Evolutionary conservation across 2,329 filamentous ascomycete species (phyloP).

Genomic region (Mycosphaerella sp.): DNA sequence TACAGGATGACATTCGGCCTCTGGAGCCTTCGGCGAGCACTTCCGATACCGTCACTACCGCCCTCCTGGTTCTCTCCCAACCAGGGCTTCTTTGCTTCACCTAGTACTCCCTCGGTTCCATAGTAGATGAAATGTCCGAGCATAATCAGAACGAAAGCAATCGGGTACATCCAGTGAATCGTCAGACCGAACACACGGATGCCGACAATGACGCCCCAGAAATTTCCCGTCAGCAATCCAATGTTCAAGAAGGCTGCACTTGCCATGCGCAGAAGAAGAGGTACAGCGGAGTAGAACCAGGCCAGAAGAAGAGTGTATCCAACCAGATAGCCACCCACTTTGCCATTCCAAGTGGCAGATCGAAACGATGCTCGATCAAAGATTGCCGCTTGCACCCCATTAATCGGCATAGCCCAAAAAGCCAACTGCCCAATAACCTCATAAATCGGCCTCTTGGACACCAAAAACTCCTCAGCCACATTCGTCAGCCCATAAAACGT

Average conservation of each 20-base stretch:
- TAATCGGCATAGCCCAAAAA: constrained; percentile 83
- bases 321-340: constrained; percentile 70
- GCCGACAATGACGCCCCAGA: constrained; percentile 94
- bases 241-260: constrained; percentile 96
- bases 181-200: constrained; percentile 72
- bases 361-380: constrained; percentile 75
- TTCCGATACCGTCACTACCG: constrained; percentile 74
- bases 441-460: constrained; percentile 78
- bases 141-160: constrained; percentile 91
- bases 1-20: constrained; percentile 37
- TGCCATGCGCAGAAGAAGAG: constrained; percentile 81
- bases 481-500: constrained; percentile 89
- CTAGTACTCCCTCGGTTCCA: constrained; percentile 70
- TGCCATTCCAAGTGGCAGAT: constrained; percentile 39
- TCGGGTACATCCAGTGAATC: constrained; percentile 88
- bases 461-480: constrained; percentile 89
- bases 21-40: constrained; percentile 62
- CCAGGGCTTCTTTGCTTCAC: constrained; percentile 93
- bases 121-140: constrained; percentile 83
- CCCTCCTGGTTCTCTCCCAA: constrained; percentile 77
- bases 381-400: constrained; percentile 81
- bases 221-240: constrained; percentile 85
- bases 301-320: constrained; percentile 80
- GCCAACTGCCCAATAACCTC: constrained; percentile 90
- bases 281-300: constrained; percentile 82